Base-by-base conservation (phyloP, 2,329 filamentous ascomycete species). In the Clonostachys solani region DNA sequence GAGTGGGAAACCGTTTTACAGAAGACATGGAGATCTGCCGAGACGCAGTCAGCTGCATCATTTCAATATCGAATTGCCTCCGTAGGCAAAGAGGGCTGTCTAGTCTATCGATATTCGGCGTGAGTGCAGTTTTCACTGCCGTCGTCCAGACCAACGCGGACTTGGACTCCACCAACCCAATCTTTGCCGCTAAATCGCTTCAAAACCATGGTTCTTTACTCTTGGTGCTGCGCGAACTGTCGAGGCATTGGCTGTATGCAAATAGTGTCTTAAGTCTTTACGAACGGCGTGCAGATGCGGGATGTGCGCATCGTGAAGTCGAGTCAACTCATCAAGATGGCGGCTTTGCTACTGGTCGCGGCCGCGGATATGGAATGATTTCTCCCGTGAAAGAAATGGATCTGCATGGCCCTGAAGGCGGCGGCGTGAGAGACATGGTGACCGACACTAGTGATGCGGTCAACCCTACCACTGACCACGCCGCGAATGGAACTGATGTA, bases 241-340 rank as follows among this genome's bases (percentile, higher is more conserved):
- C 58, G 3, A 44, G 49, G 3, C 56, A 63, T 12, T 66, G 63
- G 63, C 49, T 61, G 13, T 64, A 63, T 48, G 63, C 60, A 3
- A 54, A 55, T 12, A 66, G 61, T 42, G 48, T 66, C 2, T 15
- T 62, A 17, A 54, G 55, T 1, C 52, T 65, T 2, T 65, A 65
- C 46, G 55, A 62, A 17, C 54, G 56, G 42, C 38, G 45, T n/a
- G n/a, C n/a, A n/a, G n/a, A n/a, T n/a, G n/a, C n/a, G n/a, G n/a
- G n/a, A n/a, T n/a, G n/a, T n/a, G n/a, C n/a, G n/a, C n/a, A n/a
- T n/a, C n/a, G n/a, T n/a, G n/a, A n/a, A n/a, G n/a, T n/a, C n/a
- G n/a, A n/a, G n/a, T n/a, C n/a, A n/a, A n/a, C n/a, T n/a, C n/a
- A n/a, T n/a, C n/a, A n/a, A n/a, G n/a, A n/a, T n/a, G n/a, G n/a